Conservation (phyloP, 768 basidiomycete genomes). For the Hemileccinum rubropunctum region DNA sequence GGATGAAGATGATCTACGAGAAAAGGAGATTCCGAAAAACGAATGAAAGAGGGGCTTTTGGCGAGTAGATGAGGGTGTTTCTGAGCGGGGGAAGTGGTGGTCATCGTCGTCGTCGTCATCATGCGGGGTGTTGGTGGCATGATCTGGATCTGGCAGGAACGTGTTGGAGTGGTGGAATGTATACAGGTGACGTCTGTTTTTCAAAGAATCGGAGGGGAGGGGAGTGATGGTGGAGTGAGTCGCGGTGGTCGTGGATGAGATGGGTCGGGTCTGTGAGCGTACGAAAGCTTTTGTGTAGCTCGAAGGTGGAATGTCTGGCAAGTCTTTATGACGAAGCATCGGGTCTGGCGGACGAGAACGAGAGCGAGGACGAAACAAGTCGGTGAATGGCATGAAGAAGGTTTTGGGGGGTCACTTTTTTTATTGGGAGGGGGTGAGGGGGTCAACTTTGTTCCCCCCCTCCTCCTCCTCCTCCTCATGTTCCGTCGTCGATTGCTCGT, state of each 20-base stretch:
- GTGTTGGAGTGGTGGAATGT: constrained; percentile 1
- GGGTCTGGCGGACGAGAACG: constrained; percentile 29
- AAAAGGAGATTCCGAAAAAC: constrained; percentile 29
- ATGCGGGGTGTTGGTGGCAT: constrained; percentile 3
- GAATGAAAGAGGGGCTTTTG: constrained; percentile 22
- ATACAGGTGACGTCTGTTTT: constrained; percentile 24
- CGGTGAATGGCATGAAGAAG: constrained; percentile 37
- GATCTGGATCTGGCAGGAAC: no score
- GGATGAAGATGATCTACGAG: constrained; percentile 26
- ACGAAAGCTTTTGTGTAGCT: constrained; percentile 40
- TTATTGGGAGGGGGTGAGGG: no score
- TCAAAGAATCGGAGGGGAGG: constrained; percentile 43
- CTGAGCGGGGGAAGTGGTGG: constrained; percentile 22
- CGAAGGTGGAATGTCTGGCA: constrained; percentile 11
- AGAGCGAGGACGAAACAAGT: constrained; percentile 55
- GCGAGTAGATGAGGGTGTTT: constrained; percentile 27
- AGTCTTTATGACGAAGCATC: no score
- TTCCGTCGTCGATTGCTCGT: neutral
- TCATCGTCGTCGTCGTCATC: constrained; percentile 25
- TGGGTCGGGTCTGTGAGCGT: constrained; percentile 54
- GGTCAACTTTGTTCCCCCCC: no score
- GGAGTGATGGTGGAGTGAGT: constrained; percentile 62
- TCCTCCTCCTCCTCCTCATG: no score
- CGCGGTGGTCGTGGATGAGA: constrained; percentile 62
- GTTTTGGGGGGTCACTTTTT: no score